Percentiles rank a stretch among this genome's conserved stretches.
These are phyloP conservation scores for Mucor plumbeus DNA, from an alignment of 371 early-diverging fungal species.

Conservation along the genomic window DNA sequence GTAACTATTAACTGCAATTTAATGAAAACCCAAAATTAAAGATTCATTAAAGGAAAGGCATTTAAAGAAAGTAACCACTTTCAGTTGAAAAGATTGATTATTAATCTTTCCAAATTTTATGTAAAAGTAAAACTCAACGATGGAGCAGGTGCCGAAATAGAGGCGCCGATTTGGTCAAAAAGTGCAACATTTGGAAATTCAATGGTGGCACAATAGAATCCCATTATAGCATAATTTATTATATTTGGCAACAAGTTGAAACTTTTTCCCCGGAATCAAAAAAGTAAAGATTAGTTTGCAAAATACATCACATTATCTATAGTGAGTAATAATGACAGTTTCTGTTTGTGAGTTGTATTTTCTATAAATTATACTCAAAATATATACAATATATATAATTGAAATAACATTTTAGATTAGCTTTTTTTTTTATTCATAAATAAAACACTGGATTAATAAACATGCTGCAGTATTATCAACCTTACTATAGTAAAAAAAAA, in stretches of 20 bases:
- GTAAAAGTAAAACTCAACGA: not conserved
- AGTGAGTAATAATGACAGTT: not conserved
- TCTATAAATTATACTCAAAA: no score
- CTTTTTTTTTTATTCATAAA: no score
- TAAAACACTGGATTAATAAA: no score
- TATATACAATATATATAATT: no score
- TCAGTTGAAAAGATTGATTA: no score
- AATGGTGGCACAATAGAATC: not conserved
- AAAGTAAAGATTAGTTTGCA: not conserved
- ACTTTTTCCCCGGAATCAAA: constrained; percentile 1
- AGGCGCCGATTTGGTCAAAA: not conserved
- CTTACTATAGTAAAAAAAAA: no score
- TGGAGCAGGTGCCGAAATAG: not conserved
- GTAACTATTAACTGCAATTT: not conserved
- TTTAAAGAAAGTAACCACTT: not conserved
- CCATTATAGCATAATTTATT: not conserved
- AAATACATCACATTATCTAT: not conserved
- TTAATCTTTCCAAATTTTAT: not conserved
- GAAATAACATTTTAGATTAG: no score
- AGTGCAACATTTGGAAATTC: not conserved
- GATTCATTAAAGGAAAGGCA: no score
- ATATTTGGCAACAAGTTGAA: not conserved
- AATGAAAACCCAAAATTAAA: no score
- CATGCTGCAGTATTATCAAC: no score
- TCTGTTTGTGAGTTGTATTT: not conserved